These are phyloP conservation scores for Hymenoscyphus repandus DNA, from an alignment of 2,329 filamentous ascomycete genomes.

Conservation along the genomic window DNA sequence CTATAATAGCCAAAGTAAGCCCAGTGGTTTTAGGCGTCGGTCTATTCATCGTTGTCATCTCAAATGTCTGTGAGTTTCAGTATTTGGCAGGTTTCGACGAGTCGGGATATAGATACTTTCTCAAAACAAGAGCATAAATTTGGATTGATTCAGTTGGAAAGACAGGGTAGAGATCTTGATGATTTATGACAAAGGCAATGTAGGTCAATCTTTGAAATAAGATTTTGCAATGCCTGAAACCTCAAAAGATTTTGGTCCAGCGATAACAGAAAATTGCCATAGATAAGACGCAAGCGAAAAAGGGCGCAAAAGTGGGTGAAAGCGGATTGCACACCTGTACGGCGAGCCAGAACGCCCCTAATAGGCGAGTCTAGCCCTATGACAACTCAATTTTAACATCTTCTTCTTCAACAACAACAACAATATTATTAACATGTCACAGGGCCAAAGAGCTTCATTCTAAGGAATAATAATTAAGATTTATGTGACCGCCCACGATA, in stretches of 20 bases:
- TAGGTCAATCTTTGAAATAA: too few relatives aligned
- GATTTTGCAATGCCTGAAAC: not conserved
- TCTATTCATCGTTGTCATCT: not conserved
- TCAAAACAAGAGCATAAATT: not conserved
- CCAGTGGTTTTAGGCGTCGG: not conserved
- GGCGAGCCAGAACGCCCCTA: not conserved
- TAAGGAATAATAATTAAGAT: too few relatives aligned
- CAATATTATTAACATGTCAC: not conserved
- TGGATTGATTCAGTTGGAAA: not conserved
- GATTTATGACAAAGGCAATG: too few relatives aligned
- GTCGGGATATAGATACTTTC: too few relatives aligned
- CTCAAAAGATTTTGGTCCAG: not conserved
- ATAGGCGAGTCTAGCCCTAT: not conserved
- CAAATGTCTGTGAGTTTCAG: too few relatives aligned
- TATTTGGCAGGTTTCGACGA: too few relatives aligned
- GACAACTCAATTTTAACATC: not conserved
- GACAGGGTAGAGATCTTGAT: too few relatives aligned
- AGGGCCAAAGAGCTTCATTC: not conserved
- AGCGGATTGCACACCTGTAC: not conserved
- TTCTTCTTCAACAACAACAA: not conserved
- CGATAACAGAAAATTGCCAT: too few relatives aligned
- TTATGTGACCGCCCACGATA: too few relatives aligned
- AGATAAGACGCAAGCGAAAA: not conserved
- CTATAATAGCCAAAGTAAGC: constrained; percentile 19
- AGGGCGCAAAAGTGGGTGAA: not conserved